A percentile compares a stretch with the other conserved stretches of the same genome.
phyloP scores from a whole-genome alignment of 371 early-diverging fungal genomes.

The Actinomucor elegans region DNA sequence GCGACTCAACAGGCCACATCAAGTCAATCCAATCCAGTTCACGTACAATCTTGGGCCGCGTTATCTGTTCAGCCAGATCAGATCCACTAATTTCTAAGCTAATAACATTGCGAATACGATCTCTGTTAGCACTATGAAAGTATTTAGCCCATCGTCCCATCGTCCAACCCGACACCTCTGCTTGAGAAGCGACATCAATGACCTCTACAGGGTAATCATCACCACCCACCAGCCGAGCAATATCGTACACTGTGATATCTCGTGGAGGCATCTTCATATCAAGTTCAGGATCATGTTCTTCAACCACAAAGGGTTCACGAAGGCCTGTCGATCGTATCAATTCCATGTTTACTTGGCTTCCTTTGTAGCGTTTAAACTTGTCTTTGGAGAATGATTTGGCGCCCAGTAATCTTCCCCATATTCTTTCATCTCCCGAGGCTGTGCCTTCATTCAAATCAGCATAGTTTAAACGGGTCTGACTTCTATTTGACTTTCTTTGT shows the following conservation, averaged over 20 bases:
- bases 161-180: conserved; percentile 74
- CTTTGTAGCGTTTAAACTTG: conserved; percentile 57
- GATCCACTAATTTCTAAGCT: conserved; percentile 84
- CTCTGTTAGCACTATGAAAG: conserved; percentile 61
- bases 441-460: conserved; percentile 71
- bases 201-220: conserved; percentile 66
- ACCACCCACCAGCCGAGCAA: conserved; percentile 69
- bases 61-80: conserved; percentile 61
- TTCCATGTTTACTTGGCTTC: conserved; percentile 54
- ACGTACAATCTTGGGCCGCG: conserved; percentile 76
- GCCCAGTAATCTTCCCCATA: conserved; percentile 61
- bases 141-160: conserved; percentile 84
- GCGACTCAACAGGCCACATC: conserved; percentile 74
- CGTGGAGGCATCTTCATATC: conserved; percentile 81
- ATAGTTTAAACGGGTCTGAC: conserved; percentile 63
- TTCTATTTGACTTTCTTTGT: conserved; percentile 61
- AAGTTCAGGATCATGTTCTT: conserved; percentile 55
- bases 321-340: conserved; percentile 58
- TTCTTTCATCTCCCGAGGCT: conserved; percentile 59
- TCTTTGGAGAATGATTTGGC: conserved; percentile 57
- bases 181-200: conserved; percentile 83
- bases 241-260: conserved; percentile 61
- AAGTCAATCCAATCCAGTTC: conserved; percentile 87
- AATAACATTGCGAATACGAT: conserved; percentile 82
- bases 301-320: conserved; percentile 64